Conservation (phyloP, 208 protist species). For the Trypanosoma brucei region DNA sequence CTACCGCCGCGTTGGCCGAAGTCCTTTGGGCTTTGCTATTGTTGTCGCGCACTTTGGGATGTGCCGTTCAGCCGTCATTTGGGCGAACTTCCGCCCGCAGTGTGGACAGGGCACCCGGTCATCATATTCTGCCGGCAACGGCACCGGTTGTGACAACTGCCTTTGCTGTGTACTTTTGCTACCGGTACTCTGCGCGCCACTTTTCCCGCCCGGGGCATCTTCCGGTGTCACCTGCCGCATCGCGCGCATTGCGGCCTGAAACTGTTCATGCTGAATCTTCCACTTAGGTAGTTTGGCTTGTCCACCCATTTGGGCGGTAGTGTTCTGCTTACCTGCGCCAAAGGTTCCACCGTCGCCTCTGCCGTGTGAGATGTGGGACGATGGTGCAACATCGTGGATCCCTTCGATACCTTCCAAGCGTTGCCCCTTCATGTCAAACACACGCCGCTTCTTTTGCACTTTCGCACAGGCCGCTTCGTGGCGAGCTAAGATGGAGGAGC, state of each 20-base stretch:
- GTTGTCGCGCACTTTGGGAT: slow-evolving; percentile 89
- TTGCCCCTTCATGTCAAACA: slow-evolving; percentile 72
- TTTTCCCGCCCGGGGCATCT: slow-evolving; percentile 1
- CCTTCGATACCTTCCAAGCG: slow-evolving; percentile 74
- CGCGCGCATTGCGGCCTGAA: slow-evolving; percentile 85
- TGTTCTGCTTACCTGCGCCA: background rate
- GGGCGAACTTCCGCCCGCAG: slow-evolving; percentile 85
- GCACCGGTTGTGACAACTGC: slow-evolving; percentile 13
- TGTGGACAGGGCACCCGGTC: slow-evolving; percentile 85
- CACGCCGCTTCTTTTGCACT: slow-evolving; percentile 49
- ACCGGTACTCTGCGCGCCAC: background rate
- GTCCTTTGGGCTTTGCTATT: slow-evolving; percentile 79
- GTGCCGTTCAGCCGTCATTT: slow-evolving; percentile 75
- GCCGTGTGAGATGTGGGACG: background rate
- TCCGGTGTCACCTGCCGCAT: slow-evolving; percentile 36
- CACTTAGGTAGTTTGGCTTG: slow-evolving; percentile 77
- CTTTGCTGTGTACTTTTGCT: slow-evolving; percentile 17
- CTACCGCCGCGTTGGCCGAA: slow-evolving; percentile 46
- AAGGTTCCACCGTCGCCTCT: slow-evolving; percentile 6
- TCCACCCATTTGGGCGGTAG: background rate
- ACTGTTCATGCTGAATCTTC: slow-evolving; percentile 88
- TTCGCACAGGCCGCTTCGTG: slow-evolving; percentile 69
- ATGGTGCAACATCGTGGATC: slow-evolving; percentile 34
- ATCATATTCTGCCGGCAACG: slow-evolving; percentile 52
- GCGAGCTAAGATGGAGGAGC: slow-evolving; percentile 43